Conservation (phyloP, 176 grass and related monocot genomes). For the Stipa capillata region DNA sequence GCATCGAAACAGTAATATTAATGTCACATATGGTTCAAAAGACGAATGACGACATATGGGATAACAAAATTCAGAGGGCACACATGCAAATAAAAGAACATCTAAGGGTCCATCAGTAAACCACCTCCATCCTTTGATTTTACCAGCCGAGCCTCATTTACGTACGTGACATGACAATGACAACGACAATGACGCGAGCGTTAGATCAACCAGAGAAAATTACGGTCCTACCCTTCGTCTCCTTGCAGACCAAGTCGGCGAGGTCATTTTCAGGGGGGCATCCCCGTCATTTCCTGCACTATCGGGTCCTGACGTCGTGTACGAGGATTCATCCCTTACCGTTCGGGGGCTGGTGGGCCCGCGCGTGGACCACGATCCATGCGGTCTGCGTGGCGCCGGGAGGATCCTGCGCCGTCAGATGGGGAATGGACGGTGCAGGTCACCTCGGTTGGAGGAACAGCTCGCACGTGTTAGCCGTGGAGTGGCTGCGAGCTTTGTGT, state of each 20-base stretch:
- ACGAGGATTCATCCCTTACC: constrained; percentile 67
- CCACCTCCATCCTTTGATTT: too few relatives aligned
- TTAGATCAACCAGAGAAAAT: background rate
- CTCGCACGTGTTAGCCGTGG: background rate
- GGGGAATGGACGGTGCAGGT: background rate
- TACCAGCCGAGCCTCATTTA: too few relatives aligned
- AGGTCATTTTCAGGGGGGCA: constrained; percentile 3
- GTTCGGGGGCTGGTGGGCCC: background rate
- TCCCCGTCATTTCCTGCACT: background rate
- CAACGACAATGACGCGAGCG: too few relatives aligned
- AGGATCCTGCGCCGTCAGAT: background rate
- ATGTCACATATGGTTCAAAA: too few relatives aligned
- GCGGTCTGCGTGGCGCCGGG: background rate
- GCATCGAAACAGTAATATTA: too few relatives aligned
- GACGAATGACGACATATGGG: too few relatives aligned
- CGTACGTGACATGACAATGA: too few relatives aligned
- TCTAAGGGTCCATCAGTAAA: too few relatives aligned
- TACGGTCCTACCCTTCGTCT: background rate
- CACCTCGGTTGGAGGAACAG: background rate
- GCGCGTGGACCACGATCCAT: background rate
- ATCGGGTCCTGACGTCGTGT: constrained; percentile 6
- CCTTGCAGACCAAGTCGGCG: background rate
- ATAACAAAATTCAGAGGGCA: too few relatives aligned
- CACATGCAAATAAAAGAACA: too few relatives aligned
- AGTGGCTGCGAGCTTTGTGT: background rate